Evolutionary conservation across 2,329 filamentous ascomycete genomes (phyloP), one percentile per base, ranked within the genome.

Genomic region (Grosmannia serpens): DNA sequence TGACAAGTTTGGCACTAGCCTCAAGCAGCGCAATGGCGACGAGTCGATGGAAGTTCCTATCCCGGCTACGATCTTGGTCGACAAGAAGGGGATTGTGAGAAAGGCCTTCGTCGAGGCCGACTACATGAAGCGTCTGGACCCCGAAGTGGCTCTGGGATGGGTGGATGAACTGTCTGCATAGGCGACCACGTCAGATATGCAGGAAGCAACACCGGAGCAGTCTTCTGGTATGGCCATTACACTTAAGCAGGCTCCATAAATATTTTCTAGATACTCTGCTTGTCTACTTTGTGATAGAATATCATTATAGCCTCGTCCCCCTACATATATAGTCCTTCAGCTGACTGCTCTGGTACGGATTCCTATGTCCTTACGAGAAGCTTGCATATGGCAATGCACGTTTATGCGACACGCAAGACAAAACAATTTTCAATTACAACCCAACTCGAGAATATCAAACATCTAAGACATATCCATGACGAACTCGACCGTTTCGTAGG

Each of bases 21-120:
- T 73, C 38, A 61, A 64, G 41, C 59, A 58, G 27, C 58, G 66
- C 9, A 73, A 75, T 57, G 74, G 73, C 7, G 67, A 75, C 54
- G 70, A 72, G 56, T 68, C 66, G 2, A 65, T 67, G 33, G 69
- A 70, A 44, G 66, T 76, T 9, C 73, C 73, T 1, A 61, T 75
- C 17, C 73, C 74, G 3, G 67, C 71, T 1, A 73, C 69, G 0
- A 57, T 76, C 9, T 61, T 75, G 44, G 70, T 76, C 0, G 71
- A 73, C 58, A 56, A 62, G 56, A 61, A 66, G 6, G 71, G 71
- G 0, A 57, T 69, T 10, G 69, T 75, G 38, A 64, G 68, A 26
- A 74, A 75, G 50, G 60, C 65, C 1, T 70, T 65, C 57, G 61
- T 72, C 5, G 69, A 75, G 17, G 63, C 73, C 11, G 69, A 74